A percentile compares a stretch with the other conserved stretches of the same genome.
phyloP scores from a whole-genome alignment of 2,329 filamentous ascomycete species.

The Aureobasidium pullulans region DNA sequence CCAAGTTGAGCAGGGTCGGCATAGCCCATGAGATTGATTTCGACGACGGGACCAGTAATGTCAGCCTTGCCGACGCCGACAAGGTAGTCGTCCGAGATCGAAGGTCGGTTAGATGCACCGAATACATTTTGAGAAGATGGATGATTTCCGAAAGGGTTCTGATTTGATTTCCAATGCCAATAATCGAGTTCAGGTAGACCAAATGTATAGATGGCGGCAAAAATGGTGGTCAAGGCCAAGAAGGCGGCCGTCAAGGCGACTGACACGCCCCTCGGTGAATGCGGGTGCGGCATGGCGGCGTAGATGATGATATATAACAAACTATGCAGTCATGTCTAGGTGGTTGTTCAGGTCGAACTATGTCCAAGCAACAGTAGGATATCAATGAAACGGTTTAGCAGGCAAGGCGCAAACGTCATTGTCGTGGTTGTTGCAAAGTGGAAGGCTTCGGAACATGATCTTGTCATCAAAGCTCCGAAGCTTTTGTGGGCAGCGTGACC shows the following conservation, averaged over 20 bases:
- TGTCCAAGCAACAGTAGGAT: no score
- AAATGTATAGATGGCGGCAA: conserved; percentile 28
- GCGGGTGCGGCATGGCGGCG: neutral
- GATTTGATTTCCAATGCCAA: conserved; percentile 27
- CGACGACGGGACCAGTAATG: conserved; percentile 75
- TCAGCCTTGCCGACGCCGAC: conserved; percentile 65
- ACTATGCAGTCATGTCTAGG: neutral
- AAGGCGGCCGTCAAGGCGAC: conserved; percentile 31
- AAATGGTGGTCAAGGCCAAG: conserved; percentile 27
- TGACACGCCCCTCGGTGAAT: conserved; percentile 20
- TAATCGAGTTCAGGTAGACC: conserved; percentile 30
- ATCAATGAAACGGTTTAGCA: neutral
- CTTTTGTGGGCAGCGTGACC: neutral
- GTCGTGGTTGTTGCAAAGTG: neutral
- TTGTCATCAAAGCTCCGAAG: neutral
- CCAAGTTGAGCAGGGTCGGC: conserved; percentile 78
- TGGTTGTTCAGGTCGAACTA: neutral
- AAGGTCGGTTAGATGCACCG: neutral
- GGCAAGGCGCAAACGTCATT: neutral
- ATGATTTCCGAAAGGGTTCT: neutral
- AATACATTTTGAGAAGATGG: neutral
- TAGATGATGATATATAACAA: neutral
- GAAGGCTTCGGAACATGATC: neutral
- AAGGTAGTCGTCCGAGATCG: conserved; percentile 46
- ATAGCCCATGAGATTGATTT: conserved; percentile 88